phyloP scores from a whole-genome alignment of 2,329 filamentous ascomycete species.

The Orbilia blumenaviensis region DNA sequence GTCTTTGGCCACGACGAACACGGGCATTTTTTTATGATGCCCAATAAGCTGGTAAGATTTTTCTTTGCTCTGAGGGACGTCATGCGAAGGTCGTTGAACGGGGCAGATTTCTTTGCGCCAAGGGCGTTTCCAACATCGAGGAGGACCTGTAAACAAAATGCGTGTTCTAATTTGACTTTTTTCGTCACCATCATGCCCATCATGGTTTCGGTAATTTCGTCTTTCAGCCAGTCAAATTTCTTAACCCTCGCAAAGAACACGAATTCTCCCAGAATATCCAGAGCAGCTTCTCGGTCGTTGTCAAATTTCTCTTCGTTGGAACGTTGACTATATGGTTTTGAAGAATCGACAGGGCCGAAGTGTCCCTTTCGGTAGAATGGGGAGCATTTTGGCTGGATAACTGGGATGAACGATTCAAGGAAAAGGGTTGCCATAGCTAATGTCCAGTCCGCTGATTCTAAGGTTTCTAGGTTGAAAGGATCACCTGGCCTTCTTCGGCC shows the following conservation, averaged over 20 bases:
- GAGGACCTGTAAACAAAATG: background rate
- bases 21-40: background rate
- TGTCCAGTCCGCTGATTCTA: slow-evolving; percentile 48
- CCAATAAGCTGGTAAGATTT: background rate
- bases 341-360: background rate
- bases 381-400: slow-evolving; percentile 13
- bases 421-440: slow-evolving; percentile 52
- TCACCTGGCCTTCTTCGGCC: slow-evolving; percentile 30
- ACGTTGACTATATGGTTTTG: background rate
- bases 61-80: slow-evolving; percentile 11
- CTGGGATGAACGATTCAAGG: slow-evolving; percentile 34
- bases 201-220: background rate
- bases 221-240: background rate
- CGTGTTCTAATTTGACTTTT: background rate
- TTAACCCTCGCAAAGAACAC: background rate
- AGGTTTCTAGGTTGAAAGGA: slow-evolving; percentile 53
- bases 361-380: slow-evolving; percentile 31
- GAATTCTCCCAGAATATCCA: background rate
- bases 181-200: background rate
- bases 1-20: background rate
- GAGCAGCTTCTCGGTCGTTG: background rate
- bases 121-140: slow-evolving; percentile 11
- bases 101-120: background rate
- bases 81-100: slow-evolving; percentile 14
- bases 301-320: background rate